A percentile compares a stretch with the other conserved stretches of the same genome.
These are phyloP conservation scores for Coelastrella sp. DNA, from an alignment of 139 green algal genomes.

Conservation along the genomic window DNA sequence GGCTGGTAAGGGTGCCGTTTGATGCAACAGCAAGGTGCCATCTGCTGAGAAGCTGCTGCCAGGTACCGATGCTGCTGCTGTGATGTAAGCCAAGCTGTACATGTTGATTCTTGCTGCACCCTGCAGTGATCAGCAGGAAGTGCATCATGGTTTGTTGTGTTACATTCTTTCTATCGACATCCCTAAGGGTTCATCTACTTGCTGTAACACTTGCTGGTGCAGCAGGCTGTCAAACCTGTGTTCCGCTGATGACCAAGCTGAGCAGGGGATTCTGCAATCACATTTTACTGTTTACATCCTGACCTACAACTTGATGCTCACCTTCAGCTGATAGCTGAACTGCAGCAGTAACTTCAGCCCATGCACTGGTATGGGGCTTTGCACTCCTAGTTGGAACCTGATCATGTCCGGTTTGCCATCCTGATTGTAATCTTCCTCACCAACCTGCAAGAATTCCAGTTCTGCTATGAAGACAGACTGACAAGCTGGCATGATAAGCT, in stretches of 20 bases:
- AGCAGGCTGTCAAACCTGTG: no score
- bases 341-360: conserved; percentile 66
- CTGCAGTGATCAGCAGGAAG: conserved; percentile 7
- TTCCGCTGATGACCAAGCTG: background rate
- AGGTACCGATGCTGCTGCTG: conserved; percentile 13
- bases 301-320: background rate
- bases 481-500: no score
- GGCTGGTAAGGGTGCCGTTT: background rate
- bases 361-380: conserved; percentile 47
- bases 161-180: no score
- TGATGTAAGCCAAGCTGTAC: conserved; percentile 31
- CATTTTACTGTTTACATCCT: background rate
- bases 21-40: conserved; percentile 21
- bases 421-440: conserved; percentile 61
- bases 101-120: conserved; percentile 15
- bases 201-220: no score
- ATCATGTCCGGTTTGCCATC: conserved; percentile 68
- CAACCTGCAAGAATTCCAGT: conserved; percentile 46
- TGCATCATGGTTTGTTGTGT: background rate
- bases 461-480: background rate
- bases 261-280: background rate
- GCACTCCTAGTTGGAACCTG: conserved; percentile 47
- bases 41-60: conserved; percentile 39
- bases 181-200: no score
- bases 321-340: conserved; percentile 59